Evolutionary conservation across 257 asterid species (phyloP).

Genomic region (Solanum neorickii): DNA sequence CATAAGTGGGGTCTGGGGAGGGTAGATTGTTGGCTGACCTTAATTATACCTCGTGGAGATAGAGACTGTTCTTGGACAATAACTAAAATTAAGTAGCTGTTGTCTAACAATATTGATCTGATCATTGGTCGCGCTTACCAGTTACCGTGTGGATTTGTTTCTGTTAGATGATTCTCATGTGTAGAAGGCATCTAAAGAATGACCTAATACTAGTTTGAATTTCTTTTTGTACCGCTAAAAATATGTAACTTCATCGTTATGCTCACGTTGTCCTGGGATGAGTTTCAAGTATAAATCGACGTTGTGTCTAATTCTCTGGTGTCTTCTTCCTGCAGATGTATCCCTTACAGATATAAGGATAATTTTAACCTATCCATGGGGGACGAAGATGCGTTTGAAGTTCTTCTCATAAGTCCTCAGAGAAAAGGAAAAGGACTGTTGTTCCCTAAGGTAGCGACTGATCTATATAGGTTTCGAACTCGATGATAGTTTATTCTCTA

Average conservation of each 20-base stretch:
- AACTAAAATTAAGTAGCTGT: background rate
- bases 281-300: background rate
- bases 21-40: background rate
- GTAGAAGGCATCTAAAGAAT: background rate
- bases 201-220: background rate
- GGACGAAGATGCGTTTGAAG: constrained; percentile 67
- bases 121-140: background rate
- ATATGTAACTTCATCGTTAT: background rate
- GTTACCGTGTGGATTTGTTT: background rate
- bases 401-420: constrained; percentile 65
- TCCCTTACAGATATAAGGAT: constrained; percentile 62
- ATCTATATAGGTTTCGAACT: background rate
- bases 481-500: background rate
- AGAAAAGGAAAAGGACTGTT: constrained; percentile 79
- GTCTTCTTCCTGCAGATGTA: constrained; percentile 46
- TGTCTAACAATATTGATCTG: background rate
- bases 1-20: background rate
- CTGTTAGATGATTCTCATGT: background rate
- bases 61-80: background rate
- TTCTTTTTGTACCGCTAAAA: background rate
- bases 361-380: constrained; percentile 10
- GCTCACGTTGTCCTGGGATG: background rate
- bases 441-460: constrained; percentile 62
- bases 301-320: background rate
- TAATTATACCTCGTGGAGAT: background rate